Percentiles rank a stretch among this genome's conserved stretches.
These are phyloP conservation scores for Coemansia sp. DNA, from an alignment of 192 early-diverging fungal species.

Conservation along the genomic window DNA sequence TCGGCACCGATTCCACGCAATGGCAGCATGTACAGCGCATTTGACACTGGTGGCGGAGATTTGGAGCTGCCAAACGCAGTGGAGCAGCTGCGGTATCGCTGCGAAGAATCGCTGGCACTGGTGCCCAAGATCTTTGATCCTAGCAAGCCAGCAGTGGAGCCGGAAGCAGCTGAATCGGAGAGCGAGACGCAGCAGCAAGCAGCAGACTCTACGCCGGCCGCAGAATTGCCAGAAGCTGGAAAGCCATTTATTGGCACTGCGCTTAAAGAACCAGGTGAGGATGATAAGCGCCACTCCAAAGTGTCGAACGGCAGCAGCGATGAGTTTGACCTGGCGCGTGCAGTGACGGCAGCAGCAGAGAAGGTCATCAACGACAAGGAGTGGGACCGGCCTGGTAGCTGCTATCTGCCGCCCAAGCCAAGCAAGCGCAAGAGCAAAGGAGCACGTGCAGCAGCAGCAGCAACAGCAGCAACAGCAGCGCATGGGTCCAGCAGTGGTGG, in stretches of 20 bases:
- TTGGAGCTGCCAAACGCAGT: constrained; percentile 40
- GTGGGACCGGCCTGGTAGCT: constrained; percentile 46
- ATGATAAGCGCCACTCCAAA: background rate
- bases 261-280: too few relatives aligned
- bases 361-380: constrained; percentile 48
- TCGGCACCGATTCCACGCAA: constrained; percentile 11
- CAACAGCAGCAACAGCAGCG: background rate
- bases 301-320: background rate
- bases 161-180: background rate
- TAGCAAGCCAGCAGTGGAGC: background rate
- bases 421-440: constrained; percentile 10
- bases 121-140: constrained; percentile 45
- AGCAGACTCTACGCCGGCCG: background rate
- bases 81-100: constrained; percentile 38
- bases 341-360: constrained; percentile 42
- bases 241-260: constrained; percentile 15
- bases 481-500: background rate
- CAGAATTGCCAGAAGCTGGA: background rate
- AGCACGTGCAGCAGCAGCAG: background rate
- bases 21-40: constrained; percentile 12
- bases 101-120: constrained; percentile 25
- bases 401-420: constrained; percentile 12
- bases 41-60: constrained; percentile 3
- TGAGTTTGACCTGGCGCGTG: constrained; percentile 37
- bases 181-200: too few relatives aligned